Base-by-base conservation (phyloP, 768 basidiomycete genomes). In the Boletus rubroflammeus region DNA sequence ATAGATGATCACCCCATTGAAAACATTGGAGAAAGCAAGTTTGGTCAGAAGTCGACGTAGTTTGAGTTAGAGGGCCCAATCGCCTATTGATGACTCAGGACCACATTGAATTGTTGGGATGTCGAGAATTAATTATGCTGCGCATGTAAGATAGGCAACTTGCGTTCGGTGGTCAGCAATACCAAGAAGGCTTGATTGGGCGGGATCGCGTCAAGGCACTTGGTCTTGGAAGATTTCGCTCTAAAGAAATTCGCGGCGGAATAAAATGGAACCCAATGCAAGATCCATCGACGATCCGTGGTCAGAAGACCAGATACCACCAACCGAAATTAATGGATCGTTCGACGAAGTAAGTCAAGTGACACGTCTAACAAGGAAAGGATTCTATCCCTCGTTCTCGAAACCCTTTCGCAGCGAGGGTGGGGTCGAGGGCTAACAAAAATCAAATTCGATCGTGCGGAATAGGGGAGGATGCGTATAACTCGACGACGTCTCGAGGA, bases 251-350 rank as follows among this genome's bases (percentile, higher is more conserved):
- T 76, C 51, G 71, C 62, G 14, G 69, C 67, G 19, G 78, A 72
- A 72, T 4, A 77, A 77, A 60, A 87, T 82, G 47, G 74, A 64
- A 57, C 81, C 81, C 76, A 23, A 80, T 77, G 67, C 83, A 80
- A 43, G 82, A 84, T 32, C 79, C 81, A 32, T 72, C 72, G n/a
- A 67, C 62, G 58, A 80, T 73, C 61, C 78, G 81, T 83, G 62
- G 84, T 71, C 14, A 78, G 78, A 42, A 76, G 67, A 50, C 77
- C 69, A 45, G 74, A 68, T 9, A 69, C 67, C 11, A 73, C 76
- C 29, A 74, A 61, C 62, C 81, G 64, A 76, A 78, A 72, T 81
- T 80, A 72, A 81, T 79, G 63, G 81, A 86, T 85, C 85, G 72
- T 86, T 83, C 19, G 67, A 73, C 14, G 79, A 80, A 1, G 80